Percentiles rank a stretch among this genome's conserved stretches.
phyloP scores from a whole-genome alignment of 106 monocot species.

The Dendrobium nobile region DNA sequence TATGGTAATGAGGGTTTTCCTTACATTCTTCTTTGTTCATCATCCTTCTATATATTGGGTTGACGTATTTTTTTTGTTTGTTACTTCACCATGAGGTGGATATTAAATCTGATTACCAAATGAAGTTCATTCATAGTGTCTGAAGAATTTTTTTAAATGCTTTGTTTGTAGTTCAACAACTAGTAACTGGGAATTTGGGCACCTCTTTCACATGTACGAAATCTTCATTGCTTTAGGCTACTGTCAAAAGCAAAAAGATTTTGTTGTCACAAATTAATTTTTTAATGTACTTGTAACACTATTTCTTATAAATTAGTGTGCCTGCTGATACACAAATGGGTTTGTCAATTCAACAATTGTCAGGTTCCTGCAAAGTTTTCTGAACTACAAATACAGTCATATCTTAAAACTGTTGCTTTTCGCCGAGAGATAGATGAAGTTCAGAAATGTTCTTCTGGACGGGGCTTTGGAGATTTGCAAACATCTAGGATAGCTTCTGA shows the following conservation, averaged over 20 bases:
- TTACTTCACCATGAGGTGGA: no score
- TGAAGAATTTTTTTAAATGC: background rate
- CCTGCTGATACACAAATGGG: background rate
- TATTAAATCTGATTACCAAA: no score
- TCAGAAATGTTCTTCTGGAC: slow-evolving; percentile 82
- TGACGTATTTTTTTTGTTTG: no score
- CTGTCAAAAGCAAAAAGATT: background rate
- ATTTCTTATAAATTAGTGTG: background rate
- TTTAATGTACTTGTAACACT: background rate
- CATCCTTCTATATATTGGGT: no score
- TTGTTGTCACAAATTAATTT: background rate
- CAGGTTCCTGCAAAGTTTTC: slow-evolving; percentile 91
- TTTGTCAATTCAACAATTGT: slow-evolving; percentile 9
- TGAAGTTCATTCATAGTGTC: no score
- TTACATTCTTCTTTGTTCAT: no score
- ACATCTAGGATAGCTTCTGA: slow-evolving; percentile 94
- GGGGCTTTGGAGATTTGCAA: slow-evolving; percentile 71
- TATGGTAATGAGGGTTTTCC: background rate
- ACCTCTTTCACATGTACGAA: background rate
- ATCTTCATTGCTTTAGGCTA: background rate
- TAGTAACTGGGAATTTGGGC: background rate
- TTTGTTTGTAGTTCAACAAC: background rate
- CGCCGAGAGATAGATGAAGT: slow-evolving; percentile 92
- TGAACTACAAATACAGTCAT: slow-evolving; percentile 95
- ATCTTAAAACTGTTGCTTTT: slow-evolving; percentile 97